phyloP scores from a whole-genome alignment of 2,329 filamentous ascomycete genomes.

The Dothistroma pini region DNA sequence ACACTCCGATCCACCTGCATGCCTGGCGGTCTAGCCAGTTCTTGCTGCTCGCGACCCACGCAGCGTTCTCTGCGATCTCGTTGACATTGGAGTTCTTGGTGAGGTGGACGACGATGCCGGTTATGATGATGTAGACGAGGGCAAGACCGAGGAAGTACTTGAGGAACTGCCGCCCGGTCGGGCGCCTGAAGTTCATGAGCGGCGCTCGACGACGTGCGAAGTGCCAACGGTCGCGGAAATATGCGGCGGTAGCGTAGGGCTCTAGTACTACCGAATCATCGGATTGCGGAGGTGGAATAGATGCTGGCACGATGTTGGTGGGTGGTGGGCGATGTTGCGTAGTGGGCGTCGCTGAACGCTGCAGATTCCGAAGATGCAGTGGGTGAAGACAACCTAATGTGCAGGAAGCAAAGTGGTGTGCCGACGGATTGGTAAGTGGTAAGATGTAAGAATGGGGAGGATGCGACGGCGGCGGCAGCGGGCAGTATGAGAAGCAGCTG shows the following conservation, averaged over 20 bases:
- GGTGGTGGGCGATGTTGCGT: constrained; percentile 1
- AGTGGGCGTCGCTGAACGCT: constrained; percentile 10
- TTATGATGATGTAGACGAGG: constrained; percentile 31
- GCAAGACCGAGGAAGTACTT: constrained; percentile 25
- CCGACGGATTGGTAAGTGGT: constrained; percentile 5
- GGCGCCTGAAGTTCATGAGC: constrained; percentile 14
- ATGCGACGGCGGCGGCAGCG: neutral
- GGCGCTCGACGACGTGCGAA: neutral
- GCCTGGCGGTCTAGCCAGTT: constrained; percentile 72
- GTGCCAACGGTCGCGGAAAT: constrained; percentile 16
- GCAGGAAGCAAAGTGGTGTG: constrained; percentile 3
- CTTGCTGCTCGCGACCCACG: constrained; percentile 67
- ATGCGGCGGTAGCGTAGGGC: constrained; percentile 21
- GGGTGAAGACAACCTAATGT: neutral
- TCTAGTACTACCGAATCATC: constrained; percentile 13
- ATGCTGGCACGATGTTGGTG: constrained; percentile 1
- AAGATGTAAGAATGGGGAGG: neutral
- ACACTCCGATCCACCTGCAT: constrained; percentile 75
- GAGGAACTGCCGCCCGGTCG: constrained; percentile 19
- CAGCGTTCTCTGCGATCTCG: constrained; percentile 27
- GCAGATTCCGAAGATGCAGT: neutral
- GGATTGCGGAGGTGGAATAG: constrained; percentile 2
- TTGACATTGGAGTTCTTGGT: constrained; percentile 21
- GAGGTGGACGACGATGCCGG: constrained; percentile 27
- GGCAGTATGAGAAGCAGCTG: constrained; percentile 6